Evolutionary conservation across 306 rosid genomes (phyloP).

Genomic region (Begonia loranthoides): DNA sequence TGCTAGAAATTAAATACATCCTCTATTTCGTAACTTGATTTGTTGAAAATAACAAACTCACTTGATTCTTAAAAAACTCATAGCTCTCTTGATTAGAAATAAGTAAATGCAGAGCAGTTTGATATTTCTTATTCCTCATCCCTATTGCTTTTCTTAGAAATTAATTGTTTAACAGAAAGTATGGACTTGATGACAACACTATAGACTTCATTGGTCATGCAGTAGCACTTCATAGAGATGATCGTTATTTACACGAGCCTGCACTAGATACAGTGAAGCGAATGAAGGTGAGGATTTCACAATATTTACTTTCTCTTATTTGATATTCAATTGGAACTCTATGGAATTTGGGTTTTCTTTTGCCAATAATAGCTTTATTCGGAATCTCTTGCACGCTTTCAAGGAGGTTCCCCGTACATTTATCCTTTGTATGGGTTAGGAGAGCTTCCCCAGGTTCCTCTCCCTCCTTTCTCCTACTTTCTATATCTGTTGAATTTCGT

Average conservation of each 20-base stretch:
- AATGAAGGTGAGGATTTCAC: conserved; percentile 54
- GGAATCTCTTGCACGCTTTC: conserved; percentile 92
- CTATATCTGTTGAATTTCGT: neutral
- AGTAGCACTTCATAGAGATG: conserved; percentile 95
- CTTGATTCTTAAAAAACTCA: too few species aligned
- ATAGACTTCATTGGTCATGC: conserved; percentile 95
- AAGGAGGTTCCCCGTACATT: conserved; percentile 98
- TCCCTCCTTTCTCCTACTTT: conserved; percentile 4
- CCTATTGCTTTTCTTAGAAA: neutral
- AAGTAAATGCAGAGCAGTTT: too few species aligned
- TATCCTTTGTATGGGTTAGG: conserved; percentile 96
- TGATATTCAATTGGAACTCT: too few species aligned
- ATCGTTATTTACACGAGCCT: conserved; percentile 68
- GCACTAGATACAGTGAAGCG: conserved; percentile 92
- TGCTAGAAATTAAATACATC: too few species aligned
- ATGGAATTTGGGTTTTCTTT: neutral
- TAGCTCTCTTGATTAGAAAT: too few species aligned
- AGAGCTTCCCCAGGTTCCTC: conserved; percentile 91
- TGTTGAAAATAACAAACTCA: too few species aligned
- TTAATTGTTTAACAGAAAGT: conserved; percentile 45
- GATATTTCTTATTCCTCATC: too few species aligned
- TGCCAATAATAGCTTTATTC: conserved; percentile 52
- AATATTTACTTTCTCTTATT: too few species aligned
- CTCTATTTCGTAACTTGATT: too few species aligned
- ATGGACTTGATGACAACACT: conserved; percentile 88